Percentiles rank a stretch among this genome's conserved stretches.
Evolutionary conservation across 2,329 filamentous ascomycete species (phyloP).

Genomic region (Alternaria triticina): DNA sequence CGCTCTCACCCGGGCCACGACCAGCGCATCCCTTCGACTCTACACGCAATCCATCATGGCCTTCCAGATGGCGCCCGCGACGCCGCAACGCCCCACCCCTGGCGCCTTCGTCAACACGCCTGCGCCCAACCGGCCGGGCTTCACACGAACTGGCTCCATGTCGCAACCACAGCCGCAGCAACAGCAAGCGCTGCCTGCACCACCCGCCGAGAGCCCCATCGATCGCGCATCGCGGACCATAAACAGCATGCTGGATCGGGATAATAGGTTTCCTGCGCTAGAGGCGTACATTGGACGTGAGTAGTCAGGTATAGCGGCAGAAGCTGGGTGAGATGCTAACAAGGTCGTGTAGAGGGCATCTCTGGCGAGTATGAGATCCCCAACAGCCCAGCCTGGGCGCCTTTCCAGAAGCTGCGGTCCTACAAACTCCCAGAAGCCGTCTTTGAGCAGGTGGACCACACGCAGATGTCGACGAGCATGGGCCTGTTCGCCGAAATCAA

Average conservation of each 20-base stretch:
- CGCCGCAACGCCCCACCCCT: conserved; percentile 74
- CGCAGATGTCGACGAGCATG: conserved; percentile 89
- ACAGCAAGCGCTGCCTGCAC: conserved; percentile 30
- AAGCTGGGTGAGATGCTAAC: conserved; percentile 34
- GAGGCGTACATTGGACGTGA: conserved; percentile 88
- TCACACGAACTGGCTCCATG: conserved; percentile 34
- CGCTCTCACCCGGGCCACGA: conserved; percentile 28
- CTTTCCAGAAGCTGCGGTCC: conserved; percentile 85
- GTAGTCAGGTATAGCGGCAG: conserved; percentile 39
- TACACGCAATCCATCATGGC: conserved; percentile 30
- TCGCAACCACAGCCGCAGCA: conserved; percentile 32
- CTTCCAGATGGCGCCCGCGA: conserved; percentile 40
- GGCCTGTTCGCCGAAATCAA: conserved; percentile 93
- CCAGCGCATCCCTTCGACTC: conserved; percentile 18
- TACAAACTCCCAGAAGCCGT: conserved; percentile 92
- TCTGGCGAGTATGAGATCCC: conserved; percentile 92
- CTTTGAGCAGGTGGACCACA: conserved; percentile 89
- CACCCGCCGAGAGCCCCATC: conserved; percentile 63
- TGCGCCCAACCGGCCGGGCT: conserved; percentile 54
- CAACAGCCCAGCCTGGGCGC: conserved; percentile 73
- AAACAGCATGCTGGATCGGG: conserved; percentile 76
- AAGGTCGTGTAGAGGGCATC: conserved; percentile 70
- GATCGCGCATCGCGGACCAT: conserved; percentile 83
- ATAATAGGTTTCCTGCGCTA: conserved; percentile 84
- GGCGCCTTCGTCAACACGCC: conserved; percentile 80